A percentile compares a stretch with the other conserved stretches of the same genome.
Evolutionary conservation across 768 basidiomycete genomes (phyloP).

Genomic region (Naganishia friedmannii): DNA sequence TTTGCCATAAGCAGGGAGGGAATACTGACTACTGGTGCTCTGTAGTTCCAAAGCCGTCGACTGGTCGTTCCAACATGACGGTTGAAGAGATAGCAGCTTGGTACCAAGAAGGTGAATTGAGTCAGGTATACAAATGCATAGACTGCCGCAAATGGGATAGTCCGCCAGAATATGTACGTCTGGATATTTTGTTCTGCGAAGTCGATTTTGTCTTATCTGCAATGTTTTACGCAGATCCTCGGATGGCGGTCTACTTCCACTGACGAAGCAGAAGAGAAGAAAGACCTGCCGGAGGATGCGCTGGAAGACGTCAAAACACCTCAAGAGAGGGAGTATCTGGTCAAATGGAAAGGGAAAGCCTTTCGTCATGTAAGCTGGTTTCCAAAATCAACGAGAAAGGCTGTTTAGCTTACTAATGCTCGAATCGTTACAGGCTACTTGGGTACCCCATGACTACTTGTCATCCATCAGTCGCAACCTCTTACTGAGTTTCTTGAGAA

Average conservation of each 20-base stretch:
- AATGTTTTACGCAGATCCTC: conserved; percentile 59
- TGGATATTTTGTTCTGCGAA: neutral
- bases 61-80: conserved; percentile 47
- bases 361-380: conserved; percentile 59
- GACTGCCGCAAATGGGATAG: conserved; percentile 14
- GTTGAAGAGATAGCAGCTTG: conserved; percentile 57
- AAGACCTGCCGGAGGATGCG: conserved; percentile 51
- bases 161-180: conserved; percentile 4
- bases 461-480: conserved; percentile 64
- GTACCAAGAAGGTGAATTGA: conserved; percentile 64
- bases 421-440: conserved; percentile 57
- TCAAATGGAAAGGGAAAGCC: conserved; percentile 80
- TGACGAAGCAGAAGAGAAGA: conserved; percentile 65
- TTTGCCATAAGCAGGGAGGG: neutral
- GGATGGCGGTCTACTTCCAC: conserved; percentile 84
- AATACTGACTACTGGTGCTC: neutral
- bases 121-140: conserved; percentile 45
- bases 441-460: conserved; percentile 93
- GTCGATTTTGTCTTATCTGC: neutral
- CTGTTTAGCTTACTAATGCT: neutral
- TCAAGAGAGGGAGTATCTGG: conserved; percentile 77
- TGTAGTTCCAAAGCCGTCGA: conserved; percentile 56
- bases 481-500: conserved; percentile 71
- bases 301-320: conserved; percentile 53
- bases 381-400: conserved; percentile 45